Base-by-base conservation (phyloP, 2,329 filamentous ascomycete genomes). In the Colletotrichum sp. region DNA sequence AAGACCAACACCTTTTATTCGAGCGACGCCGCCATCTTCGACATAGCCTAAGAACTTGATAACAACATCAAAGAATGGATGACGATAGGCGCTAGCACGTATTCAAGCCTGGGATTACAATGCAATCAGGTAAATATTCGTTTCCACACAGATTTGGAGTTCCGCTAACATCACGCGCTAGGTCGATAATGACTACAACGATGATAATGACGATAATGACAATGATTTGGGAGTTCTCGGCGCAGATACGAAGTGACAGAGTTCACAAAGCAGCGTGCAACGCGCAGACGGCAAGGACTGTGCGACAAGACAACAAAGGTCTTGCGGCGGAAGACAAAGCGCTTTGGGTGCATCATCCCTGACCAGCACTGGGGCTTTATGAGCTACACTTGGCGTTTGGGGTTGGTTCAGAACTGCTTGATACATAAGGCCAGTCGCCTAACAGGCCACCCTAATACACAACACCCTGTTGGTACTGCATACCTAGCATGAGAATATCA, bases 81-180 rank as follows among this genome's bases (percentile, higher is more conserved):
- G 1, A 3, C n/a, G 1, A 13, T 8, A 3, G n/a, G n/a, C n/a
- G n/a, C 9, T 4, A 52, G n/a, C 10, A 52, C 6, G 43, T 1
- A 13, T 52, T 13, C 10, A 52, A 52, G 43, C 43, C 43, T 52
- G n/a, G 2, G n/a, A 24, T 52, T 21, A 24, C 43, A 13, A 21
- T 52, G n/a, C 43, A 24, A 52, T 13, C 43, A 52, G 43, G 43
- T 52, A 52, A 52, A 21, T 52, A 0, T 13, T 21, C 2, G 10
- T 52, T 7, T 52, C 6, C 43, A 21, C 43, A 12, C 9, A 13
- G n/a, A 52, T 52, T 21, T 0, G 0, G 43, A 52, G 10, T 52
- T 52, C 3, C n/a, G 3, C 43, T 52, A 3, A 52, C 43, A 21
- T 52, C 43, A 52, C 12, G 0, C n/a, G n/a, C 2, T 4, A 52